Evolutionary conservation across 345 rosid genomes (phyloP).

Genomic region (Brassica nigra): DNA sequence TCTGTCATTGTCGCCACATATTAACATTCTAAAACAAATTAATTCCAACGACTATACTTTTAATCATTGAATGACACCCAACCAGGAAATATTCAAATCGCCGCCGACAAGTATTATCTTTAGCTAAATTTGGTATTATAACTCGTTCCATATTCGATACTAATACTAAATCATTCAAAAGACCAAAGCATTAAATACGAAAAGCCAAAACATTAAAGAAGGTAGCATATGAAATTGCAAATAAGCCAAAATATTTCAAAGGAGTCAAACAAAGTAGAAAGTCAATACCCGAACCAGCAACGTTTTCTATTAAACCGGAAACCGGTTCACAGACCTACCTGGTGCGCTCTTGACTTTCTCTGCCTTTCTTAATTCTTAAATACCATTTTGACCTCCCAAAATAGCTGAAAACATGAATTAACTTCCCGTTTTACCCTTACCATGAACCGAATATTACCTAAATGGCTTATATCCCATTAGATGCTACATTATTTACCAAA

Average conservation of each 20-base stretch:
- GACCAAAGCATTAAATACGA: background rate
- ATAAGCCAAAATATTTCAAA: background rate
- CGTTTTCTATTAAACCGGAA: background rate
- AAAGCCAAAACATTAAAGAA: background rate
- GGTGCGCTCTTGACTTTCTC: constrained; percentile 98
- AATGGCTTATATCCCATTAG: constrained; percentile 17
- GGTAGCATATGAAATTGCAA: background rate
- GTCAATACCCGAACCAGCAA: background rate
- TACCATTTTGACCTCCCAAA: constrained; percentile 14
- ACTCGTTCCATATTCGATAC: background rate
- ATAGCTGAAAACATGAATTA: background rate
- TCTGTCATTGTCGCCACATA: background rate
- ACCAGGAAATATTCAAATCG: background rate
- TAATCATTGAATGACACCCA: background rate
- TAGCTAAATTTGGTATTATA: background rate
- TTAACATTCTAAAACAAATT: background rate
- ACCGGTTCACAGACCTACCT: constrained; percentile 22
- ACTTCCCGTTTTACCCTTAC: constrained; percentile 18
- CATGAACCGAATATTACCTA: too few species aligned
- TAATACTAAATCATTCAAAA: background rate
- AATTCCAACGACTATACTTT: background rate
- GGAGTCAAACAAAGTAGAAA: background rate
- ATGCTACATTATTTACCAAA: constrained; percentile 43
- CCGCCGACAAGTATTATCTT: background rate
- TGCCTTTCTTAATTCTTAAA: background rate